Conservation (phyloP, 2,329 filamentous ascomycete genomes). For the Penicillium carneum region DNA sequence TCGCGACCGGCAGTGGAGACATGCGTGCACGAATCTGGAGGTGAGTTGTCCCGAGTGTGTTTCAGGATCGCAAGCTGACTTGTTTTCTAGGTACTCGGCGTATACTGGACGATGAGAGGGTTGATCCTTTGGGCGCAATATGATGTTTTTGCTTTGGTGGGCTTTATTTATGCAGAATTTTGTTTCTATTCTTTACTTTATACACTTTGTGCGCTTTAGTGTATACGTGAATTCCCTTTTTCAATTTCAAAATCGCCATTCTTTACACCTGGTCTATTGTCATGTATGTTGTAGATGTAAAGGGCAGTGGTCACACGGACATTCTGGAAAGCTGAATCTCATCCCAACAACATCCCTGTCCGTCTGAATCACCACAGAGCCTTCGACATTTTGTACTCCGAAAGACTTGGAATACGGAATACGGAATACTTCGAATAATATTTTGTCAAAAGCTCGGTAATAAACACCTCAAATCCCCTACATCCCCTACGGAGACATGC, state of each 20-base stretch:
- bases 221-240: constrained; percentile 6
- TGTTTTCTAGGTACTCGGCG: constrained; percentile 44
- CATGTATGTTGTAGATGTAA: not conserved
- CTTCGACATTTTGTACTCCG: not conserved
- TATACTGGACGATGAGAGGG: constrained; percentile 48
- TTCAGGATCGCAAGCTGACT: constrained; percentile 20
- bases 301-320: not conserved
- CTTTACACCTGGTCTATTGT: not conserved
- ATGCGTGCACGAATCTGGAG: constrained; percentile 98
- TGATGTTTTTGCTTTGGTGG: constrained; percentile 35
- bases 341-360: constrained; percentile 19
- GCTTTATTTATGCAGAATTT: constrained; percentile 25
- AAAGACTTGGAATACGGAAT: not conserved
- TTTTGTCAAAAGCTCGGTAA: not conserved
- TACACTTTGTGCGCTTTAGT: constrained; percentile 11
- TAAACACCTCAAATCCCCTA: not conserved
- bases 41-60: constrained; percentile 51
- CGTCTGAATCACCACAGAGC: constrained; percentile 31
- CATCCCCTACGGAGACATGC: not conserved
- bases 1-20: constrained; percentile 95
- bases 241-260: constrained; percentile 16
- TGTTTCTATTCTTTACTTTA: constrained; percentile 20
- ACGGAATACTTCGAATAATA: not conserved
- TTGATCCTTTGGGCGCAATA: constrained; percentile 45
- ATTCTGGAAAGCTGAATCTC: constrained; percentile 19